Percentiles rank a stretch among this genome's conserved stretches.
These are phyloP conservation scores for Aquilaria malaccensis DNA, from an alignment of 345 rosid genomes.

Conservation along the genomic window DNA sequence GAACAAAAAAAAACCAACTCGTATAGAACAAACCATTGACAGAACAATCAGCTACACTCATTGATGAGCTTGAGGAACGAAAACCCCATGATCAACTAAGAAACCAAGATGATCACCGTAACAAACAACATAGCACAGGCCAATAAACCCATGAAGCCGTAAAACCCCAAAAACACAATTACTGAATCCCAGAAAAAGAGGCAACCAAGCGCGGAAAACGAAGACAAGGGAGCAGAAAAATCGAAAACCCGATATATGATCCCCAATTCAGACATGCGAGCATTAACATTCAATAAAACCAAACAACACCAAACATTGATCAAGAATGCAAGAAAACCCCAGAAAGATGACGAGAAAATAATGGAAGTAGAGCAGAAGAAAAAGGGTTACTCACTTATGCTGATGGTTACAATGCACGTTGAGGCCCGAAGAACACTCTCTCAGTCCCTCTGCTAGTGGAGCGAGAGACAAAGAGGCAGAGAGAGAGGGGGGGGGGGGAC, in stretches of 20 bases:
- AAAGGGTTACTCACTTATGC: conserved; percentile 12
- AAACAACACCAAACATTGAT: conserved; percentile 8
- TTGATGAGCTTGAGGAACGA: background rate
- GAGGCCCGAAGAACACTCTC: background rate
- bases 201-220: no score
- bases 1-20: background rate
- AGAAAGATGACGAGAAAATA: background rate
- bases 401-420: conserved; percentile 18
- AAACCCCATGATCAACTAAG: conserved; percentile 3
- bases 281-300: background rate
- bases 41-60: background rate
- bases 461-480: background rate
- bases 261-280: conserved; percentile 9
- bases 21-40: conserved; percentile 9
- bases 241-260: conserved; percentile 12
- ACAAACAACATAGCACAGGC: background rate
- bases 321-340: background rate
- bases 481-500: background rate
- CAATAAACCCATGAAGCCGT: no score
- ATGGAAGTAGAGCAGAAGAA: background rate
- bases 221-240: background rate
- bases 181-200: background rate
- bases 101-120: conserved; percentile 2
- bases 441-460: background rate
- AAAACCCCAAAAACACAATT: background rate